Evolutionary conservation across 306 rosid species (phyloP).

Genomic region (Rubus idaeus): DNA sequence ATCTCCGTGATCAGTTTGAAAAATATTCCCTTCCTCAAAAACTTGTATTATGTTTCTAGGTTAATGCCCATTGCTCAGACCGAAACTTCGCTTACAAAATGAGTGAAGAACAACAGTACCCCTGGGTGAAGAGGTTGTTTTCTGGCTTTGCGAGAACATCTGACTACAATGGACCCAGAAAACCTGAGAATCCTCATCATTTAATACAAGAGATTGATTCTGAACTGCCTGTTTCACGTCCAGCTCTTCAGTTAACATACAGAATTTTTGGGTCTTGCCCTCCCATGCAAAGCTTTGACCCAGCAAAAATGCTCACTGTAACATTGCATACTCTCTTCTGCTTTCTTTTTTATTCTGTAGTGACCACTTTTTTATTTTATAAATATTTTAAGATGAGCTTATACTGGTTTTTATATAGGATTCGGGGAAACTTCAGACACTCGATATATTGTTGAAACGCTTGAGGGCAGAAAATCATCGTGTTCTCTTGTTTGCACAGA

Average conservation of each 20-base stretch:
- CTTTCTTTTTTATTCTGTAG: constrained; percentile 14
- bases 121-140: constrained; percentile 88
- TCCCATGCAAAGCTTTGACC: constrained; percentile 93
- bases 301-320: constrained; percentile 95
- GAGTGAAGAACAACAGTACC: constrained; percentile 79
- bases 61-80: constrained; percentile 76
- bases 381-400: constrained; percentile 11
- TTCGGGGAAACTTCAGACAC: constrained; percentile 99
- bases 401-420: constrained; percentile 52
- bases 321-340: constrained; percentile 27
- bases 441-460: constrained; percentile 92
- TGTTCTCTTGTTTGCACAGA: constrained; percentile 95
- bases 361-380: constrained; percentile 1
- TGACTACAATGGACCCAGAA: constrained; percentile 83
- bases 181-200: constrained; percentile 67
- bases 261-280: constrained; percentile 91
- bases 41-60: constrained; percentile 42
- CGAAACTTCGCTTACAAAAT: constrained; percentile 76
- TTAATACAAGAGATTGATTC: constrained; percentile 90
- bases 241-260: constrained; percentile 88
- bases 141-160: constrained; percentile 95
- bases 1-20: constrained; percentile 12
- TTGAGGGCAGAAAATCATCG: constrained; percentile 91
- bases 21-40: constrained; percentile 24
- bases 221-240: constrained; percentile 65